Evolutionary conservation across 768 basidiomycete genomes (phyloP).

Genomic region (Imleria badia): DNA sequence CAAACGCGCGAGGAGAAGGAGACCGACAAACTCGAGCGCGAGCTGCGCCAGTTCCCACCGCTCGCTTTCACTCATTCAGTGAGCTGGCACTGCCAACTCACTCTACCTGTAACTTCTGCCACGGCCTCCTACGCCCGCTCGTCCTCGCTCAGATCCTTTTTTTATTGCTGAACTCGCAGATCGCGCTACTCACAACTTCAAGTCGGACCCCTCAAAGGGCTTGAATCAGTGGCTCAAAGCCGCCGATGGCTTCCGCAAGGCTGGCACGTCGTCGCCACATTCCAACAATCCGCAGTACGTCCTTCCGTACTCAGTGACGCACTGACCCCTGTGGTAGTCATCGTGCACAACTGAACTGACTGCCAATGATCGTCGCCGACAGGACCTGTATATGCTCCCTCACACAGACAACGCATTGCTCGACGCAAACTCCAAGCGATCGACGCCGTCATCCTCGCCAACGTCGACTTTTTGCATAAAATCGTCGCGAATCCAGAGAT

Average conservation of each 20-base stretch:
- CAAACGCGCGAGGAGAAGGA: too few relatives aligned
- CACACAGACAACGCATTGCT: slow-evolving; percentile 69
- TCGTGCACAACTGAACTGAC: slow-evolving; percentile 47
- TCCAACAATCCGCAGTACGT: slow-evolving; percentile 76
- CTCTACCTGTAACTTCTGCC: too few relatives aligned
- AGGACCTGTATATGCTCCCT: slow-evolving; percentile 73
- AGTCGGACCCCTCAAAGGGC: slow-evolving; percentile 58
- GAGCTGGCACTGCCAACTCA: too few relatives aligned
- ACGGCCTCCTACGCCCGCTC: too few relatives aligned
- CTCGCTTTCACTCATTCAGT: too few relatives aligned
- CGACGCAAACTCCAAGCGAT: slow-evolving; percentile 70
- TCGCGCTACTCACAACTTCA: slow-evolving; percentile 54
- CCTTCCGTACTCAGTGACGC: slow-evolving; percentile 66
- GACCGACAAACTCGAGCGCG: too few relatives aligned
- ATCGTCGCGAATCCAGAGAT: slow-evolving; percentile 82
- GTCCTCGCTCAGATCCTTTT: too few relatives aligned
- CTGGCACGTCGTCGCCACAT: slow-evolving; percentile 69
- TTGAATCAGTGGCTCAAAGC: slow-evolving; percentile 67
- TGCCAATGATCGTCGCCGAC: slow-evolving; percentile 66
- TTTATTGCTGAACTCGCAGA: slow-evolving; percentile 68
- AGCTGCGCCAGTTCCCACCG: too few relatives aligned
- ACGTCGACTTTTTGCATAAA: slow-evolving; percentile 72
- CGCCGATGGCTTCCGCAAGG: slow-evolving; percentile 61
- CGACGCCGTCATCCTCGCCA: slow-evolving; percentile 77
- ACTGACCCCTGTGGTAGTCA: too few relatives aligned